Evolutionary conservation across 768 basidiomycete species (phyloP), one percentile per base, ranked within the genome.

Genomic region (Cystoderma amianthinum): DNA sequence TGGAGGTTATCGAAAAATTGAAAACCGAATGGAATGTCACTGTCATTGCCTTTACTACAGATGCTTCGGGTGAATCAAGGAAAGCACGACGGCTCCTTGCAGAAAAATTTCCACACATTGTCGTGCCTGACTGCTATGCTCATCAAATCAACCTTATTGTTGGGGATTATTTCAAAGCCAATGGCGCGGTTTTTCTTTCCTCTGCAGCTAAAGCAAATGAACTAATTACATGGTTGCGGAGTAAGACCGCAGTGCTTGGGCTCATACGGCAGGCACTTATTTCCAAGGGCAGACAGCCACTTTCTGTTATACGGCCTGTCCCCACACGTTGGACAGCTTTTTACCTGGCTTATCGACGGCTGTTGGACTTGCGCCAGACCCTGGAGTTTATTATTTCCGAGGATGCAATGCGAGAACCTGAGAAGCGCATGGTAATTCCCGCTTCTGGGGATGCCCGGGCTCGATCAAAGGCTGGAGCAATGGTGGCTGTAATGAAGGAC

Each of bases 131-230:
- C 40, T 68, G 66, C 39, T 60, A 60, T 42, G 54, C 59, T 1
- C 66, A 69, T 48, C 65, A 68, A 62, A 52, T 63, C 13, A 68
- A 69, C 44, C 60, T 71, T 2, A 50, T 71, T 24, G 58, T 69
- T 22, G 58, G 62, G 1, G 54, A 71, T 36, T 66, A 60, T 38
- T 64, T 69, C 45, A 58, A 59, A 34, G 43, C 37, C 0, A 55
- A 58, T 12, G n/a, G n/a, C n/a, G 30, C 36, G 3, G 32, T 44
- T 10, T 39, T 57, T 10, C 41, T 48, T 16, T n/a, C 44, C 4
- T 49, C 51, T 21, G 50, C 50, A 0, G 48, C 61, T 16, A 32
- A 47, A 20, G 62, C 61, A 12, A 47, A 51, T 6, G 54, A 67
- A 1, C 52, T 69, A 0, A 70, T 69, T 19, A 58, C 53, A 19